Evolutionary conservation across 176 grass and related monocot species (phyloP), one percentile per base, ranked within the genome.

Genomic region (Olyra latifolia): DNA sequence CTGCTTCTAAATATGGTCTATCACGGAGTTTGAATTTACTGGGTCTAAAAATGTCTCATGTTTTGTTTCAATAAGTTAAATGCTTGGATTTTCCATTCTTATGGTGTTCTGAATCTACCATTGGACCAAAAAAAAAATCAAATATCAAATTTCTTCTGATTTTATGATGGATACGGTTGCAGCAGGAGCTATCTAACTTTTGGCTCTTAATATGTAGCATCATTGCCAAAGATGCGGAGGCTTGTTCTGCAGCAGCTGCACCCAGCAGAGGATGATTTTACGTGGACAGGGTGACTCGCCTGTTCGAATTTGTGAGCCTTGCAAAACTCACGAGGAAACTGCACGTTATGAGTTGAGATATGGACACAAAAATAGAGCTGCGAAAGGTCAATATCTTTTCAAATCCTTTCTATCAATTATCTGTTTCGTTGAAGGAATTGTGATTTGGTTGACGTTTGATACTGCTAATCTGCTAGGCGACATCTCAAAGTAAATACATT

Each of bases 181-280:
- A 66, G 32, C 63, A 77, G 17, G 56, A 72, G 12, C 13, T 67
- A 4, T 60, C 24, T 78, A 79, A 72, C 39, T 69, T 35, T 38
- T 76, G 7, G 17, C 12, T 32, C 81, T 76, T 57, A 53, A 71
- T 16, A 71, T 89, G 71, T 74, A 98, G 92, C 95, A 98, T 85
- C 90, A 95, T 72, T 98, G 95, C 69, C 95, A 94, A 66, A 89
- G 92, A 89, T 98, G 95, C 17, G 95, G 95, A 22, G 90, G 95
- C 19, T 76, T 98, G 49, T 98, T 98, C 66, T 98, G 95, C 55
- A 92, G 88, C 53, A 91, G 57, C 75, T 98, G 95, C 83, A 95
- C 90, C 49, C 88, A 84, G 7, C 92, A 95, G 78, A 86, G 90
- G 72, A 98, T 98, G 95, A 64, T 91, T 75, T 93, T 98, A 86